Percentiles rank a stretch among this genome's conserved stretches.
Conservation (phyloP, 352 stramenopile genomes). For the Blastocystis sp. region DNA sequence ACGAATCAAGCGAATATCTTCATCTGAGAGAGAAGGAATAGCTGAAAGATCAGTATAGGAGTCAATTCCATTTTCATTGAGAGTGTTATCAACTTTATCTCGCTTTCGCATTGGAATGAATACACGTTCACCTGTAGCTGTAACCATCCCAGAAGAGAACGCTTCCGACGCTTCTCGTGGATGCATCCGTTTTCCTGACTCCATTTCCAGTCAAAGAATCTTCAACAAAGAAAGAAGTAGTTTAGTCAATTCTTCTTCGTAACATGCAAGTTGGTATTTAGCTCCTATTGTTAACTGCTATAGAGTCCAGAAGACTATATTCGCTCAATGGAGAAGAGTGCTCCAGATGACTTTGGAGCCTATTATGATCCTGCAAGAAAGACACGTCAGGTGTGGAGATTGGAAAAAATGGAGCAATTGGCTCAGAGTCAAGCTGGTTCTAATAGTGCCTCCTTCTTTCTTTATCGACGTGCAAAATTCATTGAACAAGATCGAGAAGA, state of each 20-base stretch:
- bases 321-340: not conserved
- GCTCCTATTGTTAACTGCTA: not conserved
- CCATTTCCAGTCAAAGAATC: too few relatives aligned
- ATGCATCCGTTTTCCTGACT: not conserved
- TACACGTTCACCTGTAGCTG: conserved; percentile 21
- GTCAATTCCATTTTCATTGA: not conserved
- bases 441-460: conserved; percentile 42
- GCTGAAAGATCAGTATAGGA: not conserved
- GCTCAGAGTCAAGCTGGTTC: conserved; percentile 15
- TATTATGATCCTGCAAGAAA: conserved; percentile 47
- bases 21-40: not conserved
- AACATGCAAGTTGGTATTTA: conserved; percentile 5
- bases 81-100: not conserved
- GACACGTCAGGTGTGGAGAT: conserved; percentile 33
- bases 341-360: conserved; percentile 52
- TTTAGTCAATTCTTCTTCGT: not conserved
- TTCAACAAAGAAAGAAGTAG: not conserved
- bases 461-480: conserved; percentile 36
- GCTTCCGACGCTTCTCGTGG: not conserved
- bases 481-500: conserved; percentile 36
- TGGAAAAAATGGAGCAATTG: conserved; percentile 45
- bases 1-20: conserved; percentile 7
- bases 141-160: not conserved
- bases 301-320: conserved; percentile 57
- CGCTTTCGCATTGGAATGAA: conserved; percentile 38